These are phyloP conservation scores for Fusarium cyanostomum DNA, from an alignment of 2,329 filamentous ascomycete species.

Conservation along the genomic window DNA sequence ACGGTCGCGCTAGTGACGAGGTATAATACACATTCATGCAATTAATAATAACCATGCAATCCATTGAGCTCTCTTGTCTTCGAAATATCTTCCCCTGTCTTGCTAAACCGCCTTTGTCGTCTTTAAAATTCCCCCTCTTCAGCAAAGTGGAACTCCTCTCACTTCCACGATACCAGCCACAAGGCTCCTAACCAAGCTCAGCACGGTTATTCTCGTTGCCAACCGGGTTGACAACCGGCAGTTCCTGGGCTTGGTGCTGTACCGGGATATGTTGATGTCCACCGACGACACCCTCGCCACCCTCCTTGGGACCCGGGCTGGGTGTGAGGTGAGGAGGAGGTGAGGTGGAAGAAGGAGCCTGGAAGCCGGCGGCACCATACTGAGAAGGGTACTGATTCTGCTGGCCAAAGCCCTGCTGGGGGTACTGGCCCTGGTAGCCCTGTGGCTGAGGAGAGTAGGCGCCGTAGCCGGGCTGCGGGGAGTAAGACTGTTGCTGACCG, in stretches of 20 bases:
- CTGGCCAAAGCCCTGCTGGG: constrained; percentile 36
- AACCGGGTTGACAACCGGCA: constrained; percentile 43
- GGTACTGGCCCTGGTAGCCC: constrained; percentile 27
- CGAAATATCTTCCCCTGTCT: constrained; percentile 10
- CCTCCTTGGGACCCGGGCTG: constrained; percentile 42
- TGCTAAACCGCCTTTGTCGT: constrained; percentile 5
- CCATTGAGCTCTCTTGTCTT: constrained; percentile 10
- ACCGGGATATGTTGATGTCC: constrained; percentile 17
- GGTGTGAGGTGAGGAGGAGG: constrained; percentile 45
- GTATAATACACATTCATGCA: constrained; percentile 32
- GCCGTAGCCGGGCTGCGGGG: constrained; percentile 33
- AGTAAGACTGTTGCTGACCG: constrained; percentile 35
- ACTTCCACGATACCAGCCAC: neutral
- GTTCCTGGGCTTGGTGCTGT: constrained; percentile 38
- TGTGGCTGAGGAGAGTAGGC: constrained; percentile 38
- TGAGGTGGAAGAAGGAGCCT: constrained; percentile 32
- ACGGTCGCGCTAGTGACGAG: constrained; percentile 20
- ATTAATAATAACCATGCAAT: constrained; percentile 19
- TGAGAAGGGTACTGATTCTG: constrained; percentile 39
- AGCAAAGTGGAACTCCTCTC: constrained; percentile 12
- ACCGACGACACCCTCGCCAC: constrained; percentile 2
- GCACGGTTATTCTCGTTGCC: constrained; percentile 48
- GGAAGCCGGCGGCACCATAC: constrained; percentile 35
- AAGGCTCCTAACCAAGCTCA: constrained; percentile 40
- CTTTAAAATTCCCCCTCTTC: constrained; percentile 3